phyloP scores from a whole-genome alignment of 2,329 filamentous ascomycete species.

The Plenodomus lindquistii region DNA sequence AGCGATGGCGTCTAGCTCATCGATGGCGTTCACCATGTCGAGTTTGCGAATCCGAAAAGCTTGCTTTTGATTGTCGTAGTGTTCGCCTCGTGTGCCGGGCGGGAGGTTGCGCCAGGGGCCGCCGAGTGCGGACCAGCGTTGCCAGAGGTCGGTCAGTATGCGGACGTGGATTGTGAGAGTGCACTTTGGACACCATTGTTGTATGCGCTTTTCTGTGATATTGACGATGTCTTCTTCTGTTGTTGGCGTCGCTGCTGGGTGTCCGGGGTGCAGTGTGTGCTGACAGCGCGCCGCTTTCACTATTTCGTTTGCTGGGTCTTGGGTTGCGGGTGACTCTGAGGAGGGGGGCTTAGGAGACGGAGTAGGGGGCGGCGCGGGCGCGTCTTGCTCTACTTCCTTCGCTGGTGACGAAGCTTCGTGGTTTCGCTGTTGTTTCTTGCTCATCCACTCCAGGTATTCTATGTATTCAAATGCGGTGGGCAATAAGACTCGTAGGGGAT shows the following conservation, averaged over 20 bases:
- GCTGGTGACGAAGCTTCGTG: too few relatives aligned
- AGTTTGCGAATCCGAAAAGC: slow-evolving; percentile 8
- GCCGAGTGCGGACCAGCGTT: slow-evolving; percentile 7
- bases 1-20: slow-evolving; percentile 2
- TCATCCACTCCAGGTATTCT: slow-evolving; percentile 7
- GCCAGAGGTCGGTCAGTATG: slow-evolving; percentile 4
- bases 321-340: background rate
- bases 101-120: slow-evolving; percentile 12
- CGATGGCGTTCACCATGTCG: slow-evolving; percentile 6
- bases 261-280: slow-evolving; percentile 7
- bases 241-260: slow-evolving; percentile 1
- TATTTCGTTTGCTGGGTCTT: background rate
- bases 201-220: background rate
- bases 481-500: background rate
- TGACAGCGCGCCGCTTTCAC: background rate
- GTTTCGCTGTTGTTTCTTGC: background rate
- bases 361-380: too few relatives aligned
- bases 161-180: slow-evolving; percentile 7
- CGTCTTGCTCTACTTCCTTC: too few relatives aligned
- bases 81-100: background rate
- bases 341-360: too few relatives aligned
- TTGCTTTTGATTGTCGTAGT: background rate
- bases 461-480: slow-evolving; percentile 13
- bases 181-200: slow-evolving; percentile 10
- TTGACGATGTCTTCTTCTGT: background rate